These are phyloP conservation scores for Aspergillus brasiliensis DNA, from an alignment of 2,329 filamentous ascomycete genomes.

Conservation along the genomic window DNA sequence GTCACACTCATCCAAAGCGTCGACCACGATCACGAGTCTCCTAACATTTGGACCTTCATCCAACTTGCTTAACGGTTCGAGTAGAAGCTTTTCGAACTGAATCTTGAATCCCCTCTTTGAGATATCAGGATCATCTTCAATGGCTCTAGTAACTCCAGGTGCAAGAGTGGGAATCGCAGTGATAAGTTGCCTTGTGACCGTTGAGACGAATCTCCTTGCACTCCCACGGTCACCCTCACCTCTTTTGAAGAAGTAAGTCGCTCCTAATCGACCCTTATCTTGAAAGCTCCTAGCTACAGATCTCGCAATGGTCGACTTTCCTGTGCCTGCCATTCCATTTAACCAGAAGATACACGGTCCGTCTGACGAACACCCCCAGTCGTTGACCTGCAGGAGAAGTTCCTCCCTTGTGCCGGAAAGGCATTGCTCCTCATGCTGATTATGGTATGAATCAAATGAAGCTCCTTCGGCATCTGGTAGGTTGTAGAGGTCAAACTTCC, in stretches of 20 bases:
- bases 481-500: background rate
- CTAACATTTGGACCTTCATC: background rate
- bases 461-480: background rate
- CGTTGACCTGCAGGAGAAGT: background rate
- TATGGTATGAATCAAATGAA: background rate
- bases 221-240: slow-evolving; percentile 44
- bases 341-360: slow-evolving; percentile 37
- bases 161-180: slow-evolving; percentile 29
- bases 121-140: slow-evolving; percentile 30
- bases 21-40: slow-evolving; percentile 25
- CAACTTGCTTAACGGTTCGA: slow-evolving; percentile 22
- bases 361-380: background rate
- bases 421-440: background rate
- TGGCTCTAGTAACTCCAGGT: slow-evolving; percentile 17
- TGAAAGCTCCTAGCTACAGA: slow-evolving; percentile 31
- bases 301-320: slow-evolving; percentile 33
- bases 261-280: slow-evolving; percentile 11
- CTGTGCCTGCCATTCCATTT: slow-evolving; percentile 41
- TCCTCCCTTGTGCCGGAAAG: background rate
- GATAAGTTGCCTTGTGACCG: slow-evolving; percentile 34
- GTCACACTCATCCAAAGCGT: slow-evolving; percentile 33
- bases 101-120: slow-evolving; percentile 24
- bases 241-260: slow-evolving; percentile 52
- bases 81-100: slow-evolving; percentile 33
- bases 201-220: slow-evolving; percentile 43